Base-by-base conservation (phyloP, 1,284 basidiomycete genomes). In the Lignosus rhinocerotis region DNA sequence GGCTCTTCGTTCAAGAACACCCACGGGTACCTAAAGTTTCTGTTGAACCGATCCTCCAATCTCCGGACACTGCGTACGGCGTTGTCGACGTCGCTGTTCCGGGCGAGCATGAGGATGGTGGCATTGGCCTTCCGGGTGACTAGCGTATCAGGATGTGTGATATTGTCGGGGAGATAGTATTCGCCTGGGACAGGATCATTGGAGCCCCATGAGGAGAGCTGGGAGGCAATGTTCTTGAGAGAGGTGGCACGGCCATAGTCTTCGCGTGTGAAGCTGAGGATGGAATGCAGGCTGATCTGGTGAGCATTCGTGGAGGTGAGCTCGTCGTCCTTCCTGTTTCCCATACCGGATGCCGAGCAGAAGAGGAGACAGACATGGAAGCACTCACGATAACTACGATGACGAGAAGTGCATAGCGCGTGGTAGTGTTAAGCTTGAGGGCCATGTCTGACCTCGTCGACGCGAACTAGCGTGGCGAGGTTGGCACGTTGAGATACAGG, bases 1-100 rank as follows among this genome's bases (percentile, higher is more conserved):
- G 77, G 76, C 62, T 84, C 82, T 60, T 92, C 89, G 67, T 92
- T 92, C 64, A 92, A 72, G 68, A 92, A 86, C n/a, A 89, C 83
- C 73, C 87, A 92, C 6, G 89, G 88, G 66, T 92, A 92, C 17
- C 75, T 69, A 58, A 81, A 83, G 58, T 80, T 80, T 53, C 78
- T 77, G 70, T 92, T 92, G 75, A 92, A 88, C 45, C 82, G 72
- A 60, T 84, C 81, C 71, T 87, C 84, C 11, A 86, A 75, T 62
- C 82, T 78, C 47, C 79, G 73, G 12, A 87, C 76, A 64, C 82
- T 85, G 57, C 72, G 72, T 31, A 90, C 73, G 16, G 86, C 81
- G 4, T 78, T 78, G 65, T 83, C 79, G 6, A 89, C 63, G 67
- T 93, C 90, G 30, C 76, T 76, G 70, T 93, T 92, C 38, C 90